phyloP scores from a whole-genome alignment of 768 basidiomycete genomes.

The Pleurotus djamor region DNA sequence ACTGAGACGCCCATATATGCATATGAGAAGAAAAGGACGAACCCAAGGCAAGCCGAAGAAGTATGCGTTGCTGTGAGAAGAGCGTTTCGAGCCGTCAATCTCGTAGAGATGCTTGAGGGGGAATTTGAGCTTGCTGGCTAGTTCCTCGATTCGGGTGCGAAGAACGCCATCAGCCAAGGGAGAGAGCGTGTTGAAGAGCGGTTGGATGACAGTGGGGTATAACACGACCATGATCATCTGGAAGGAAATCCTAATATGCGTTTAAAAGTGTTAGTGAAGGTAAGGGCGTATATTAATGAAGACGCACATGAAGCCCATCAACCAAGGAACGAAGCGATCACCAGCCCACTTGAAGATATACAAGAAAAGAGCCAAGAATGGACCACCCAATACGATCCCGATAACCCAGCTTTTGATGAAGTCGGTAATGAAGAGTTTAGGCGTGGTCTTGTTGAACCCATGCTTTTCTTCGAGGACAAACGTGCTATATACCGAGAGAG shows the following conservation, averaged over 20 bases:
- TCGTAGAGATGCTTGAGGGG: slow-evolving; percentile 94
- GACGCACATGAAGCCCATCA: slow-evolving; percentile 89
- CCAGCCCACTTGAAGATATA: slow-evolving; percentile 93
- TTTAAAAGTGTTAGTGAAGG: background rate
- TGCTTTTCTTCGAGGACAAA: slow-evolving; percentile 95
- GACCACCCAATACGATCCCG: slow-evolving; percentile 71
- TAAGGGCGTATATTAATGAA: background rate
- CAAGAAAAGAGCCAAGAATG: slow-evolving; percentile 85
- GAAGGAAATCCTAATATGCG: slow-evolving; percentile 60
- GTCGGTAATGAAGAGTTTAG: slow-evolving; percentile 72
- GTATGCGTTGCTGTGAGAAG: slow-evolving; percentile 96
- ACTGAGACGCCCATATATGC: background rate
- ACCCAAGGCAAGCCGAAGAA: slow-evolving; percentile 98
- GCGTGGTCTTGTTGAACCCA: slow-evolving; percentile 96
- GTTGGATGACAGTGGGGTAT: slow-evolving; percentile 88
- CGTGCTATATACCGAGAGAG: slow-evolving; percentile 80
- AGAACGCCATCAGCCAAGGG: slow-evolving; percentile 79
- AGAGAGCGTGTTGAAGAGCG: slow-evolving; percentile 96
- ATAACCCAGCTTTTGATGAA: slow-evolving; percentile 78
- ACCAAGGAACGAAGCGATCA: slow-evolving; percentile 87
- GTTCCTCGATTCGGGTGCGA: slow-evolving; percentile 69
- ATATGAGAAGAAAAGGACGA: slow-evolving; percentile 12
- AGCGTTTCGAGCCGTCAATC: slow-evolving; percentile 95
- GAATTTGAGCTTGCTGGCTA: slow-evolving; percentile 85
- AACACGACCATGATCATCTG: slow-evolving; percentile 82